Evolutionary conservation across 495 filamentous ascomycete species (phyloP).

Genomic region (Penicillium subrubescens): DNA sequence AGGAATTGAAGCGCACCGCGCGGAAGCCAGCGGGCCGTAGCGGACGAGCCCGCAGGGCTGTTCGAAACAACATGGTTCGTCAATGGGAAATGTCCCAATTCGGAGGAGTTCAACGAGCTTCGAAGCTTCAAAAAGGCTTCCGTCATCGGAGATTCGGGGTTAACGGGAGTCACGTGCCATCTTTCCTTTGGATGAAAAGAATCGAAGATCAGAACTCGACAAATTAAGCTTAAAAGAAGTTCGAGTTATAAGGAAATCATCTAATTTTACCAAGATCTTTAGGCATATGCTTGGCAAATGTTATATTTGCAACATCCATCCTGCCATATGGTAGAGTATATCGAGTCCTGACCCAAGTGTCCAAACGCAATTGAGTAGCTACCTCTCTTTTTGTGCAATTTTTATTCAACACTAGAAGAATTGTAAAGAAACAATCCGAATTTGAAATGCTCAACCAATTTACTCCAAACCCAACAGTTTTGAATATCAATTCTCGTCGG

Average conservation of each 20-base stretch:
- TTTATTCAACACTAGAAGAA: not conserved
- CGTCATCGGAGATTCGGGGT: slow-evolving; percentile 9
- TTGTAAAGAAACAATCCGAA: not conserved
- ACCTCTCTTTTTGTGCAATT: not conserved
- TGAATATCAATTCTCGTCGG: not conserved
- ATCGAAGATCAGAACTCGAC: not conserved
- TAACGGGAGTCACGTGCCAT: slow-evolving; percentile 4
- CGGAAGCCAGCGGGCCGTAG: slow-evolving; percentile 5
- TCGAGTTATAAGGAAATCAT: not conserved
- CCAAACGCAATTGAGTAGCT: not conserved
- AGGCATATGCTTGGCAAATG: not conserved
- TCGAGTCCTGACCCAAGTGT: too few species aligned
- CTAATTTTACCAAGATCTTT: not conserved
- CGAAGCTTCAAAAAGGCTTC: not conserved
- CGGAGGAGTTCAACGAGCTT: not conserved
- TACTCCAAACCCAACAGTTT: not conserved
- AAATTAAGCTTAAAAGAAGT: not conserved
- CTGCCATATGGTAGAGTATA: too few species aligned
- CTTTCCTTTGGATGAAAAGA: not conserved
- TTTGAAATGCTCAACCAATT: not conserved
- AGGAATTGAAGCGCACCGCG: slow-evolving; percentile 12
- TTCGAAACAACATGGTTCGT: slow-evolving; percentile 22
- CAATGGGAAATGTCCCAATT: not conserved
- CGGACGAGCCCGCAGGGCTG: slow-evolving; percentile 14
- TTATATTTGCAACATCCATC: too few species aligned